Percentiles rank a stretch among this genome's conserved stretches.
These are phyloP conservation scores for Herpetospermum pedunculosum DNA, from an alignment of 306 rosid species.

Conservation along the genomic window DNA sequence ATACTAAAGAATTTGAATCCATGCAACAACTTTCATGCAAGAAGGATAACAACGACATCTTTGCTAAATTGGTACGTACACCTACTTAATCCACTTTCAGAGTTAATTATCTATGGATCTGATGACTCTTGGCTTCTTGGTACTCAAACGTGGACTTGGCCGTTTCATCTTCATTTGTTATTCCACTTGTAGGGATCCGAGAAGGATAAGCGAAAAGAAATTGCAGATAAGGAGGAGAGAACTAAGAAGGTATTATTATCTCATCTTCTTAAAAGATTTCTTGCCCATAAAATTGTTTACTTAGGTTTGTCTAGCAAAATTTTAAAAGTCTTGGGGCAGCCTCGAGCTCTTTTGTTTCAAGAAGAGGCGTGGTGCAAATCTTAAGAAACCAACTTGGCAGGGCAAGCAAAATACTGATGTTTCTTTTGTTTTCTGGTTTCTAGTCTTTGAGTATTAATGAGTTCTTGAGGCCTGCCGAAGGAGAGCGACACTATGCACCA, in stretches of 20 bases:
- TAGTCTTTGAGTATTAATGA: conserved; percentile 73
- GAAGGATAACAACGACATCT: conserved; percentile 57
- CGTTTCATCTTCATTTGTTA: not conserved
- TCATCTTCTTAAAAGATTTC: not conserved
- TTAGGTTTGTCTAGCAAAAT: not conserved
- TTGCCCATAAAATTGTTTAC: not conserved
- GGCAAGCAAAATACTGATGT: not conserved
- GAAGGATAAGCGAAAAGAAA: conserved; percentile 78
- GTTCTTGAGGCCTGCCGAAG: conserved; percentile 88
- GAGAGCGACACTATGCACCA: conserved; percentile 36
- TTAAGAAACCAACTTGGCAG: not conserved
- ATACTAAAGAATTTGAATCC: conserved; percentile 40
- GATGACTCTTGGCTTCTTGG: not conserved
- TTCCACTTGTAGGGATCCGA: conserved; percentile 53
- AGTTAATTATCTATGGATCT: not conserved
- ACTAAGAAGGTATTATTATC: conserved; percentile 55
- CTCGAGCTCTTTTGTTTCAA: too few relatives aligned
- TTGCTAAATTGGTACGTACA: conserved; percentile 65
- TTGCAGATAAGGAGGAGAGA: conserved; percentile 72
- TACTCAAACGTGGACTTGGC: not conserved
- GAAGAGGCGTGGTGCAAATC: too few relatives aligned
- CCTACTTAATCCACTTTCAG: not conserved
- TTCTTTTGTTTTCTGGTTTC: not conserved
- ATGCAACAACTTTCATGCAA: conserved; percentile 76
- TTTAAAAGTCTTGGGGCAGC: too few relatives aligned